Evolutionary conservation across 129 eudicot species (phyloP).

Genomic region (Flaveria trinervia): DNA sequence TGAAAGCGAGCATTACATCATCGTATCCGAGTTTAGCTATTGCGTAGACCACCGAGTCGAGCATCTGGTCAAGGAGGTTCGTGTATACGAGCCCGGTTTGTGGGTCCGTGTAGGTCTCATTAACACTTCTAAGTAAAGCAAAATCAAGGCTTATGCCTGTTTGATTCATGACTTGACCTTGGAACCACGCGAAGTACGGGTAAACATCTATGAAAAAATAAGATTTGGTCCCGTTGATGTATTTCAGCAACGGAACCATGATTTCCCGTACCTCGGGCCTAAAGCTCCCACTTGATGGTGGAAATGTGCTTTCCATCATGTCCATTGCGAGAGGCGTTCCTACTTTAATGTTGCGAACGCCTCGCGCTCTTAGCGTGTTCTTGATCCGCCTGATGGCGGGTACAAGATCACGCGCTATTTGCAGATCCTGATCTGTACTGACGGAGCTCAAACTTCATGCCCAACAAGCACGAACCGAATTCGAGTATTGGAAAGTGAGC

Average conservation of each 20-base stretch:
- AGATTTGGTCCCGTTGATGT: conserved; percentile 52
- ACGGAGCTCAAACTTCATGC: conserved; percentile 60
- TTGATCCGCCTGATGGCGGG: conserved; percentile 67
- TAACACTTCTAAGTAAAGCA: conserved; percentile 50
- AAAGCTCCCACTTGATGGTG: conserved; percentile 65
- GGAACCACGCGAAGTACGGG: conserved; percentile 66
- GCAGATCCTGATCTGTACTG: conserved; percentile 23
- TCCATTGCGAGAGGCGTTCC: conserved; percentile 79
- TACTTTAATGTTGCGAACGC: conserved; percentile 61
- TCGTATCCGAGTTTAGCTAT: conserved; percentile 59
- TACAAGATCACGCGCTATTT: conserved; percentile 52
- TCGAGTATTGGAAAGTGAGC: conserved; percentile 55
- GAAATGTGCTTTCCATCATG: conserved; percentile 51
- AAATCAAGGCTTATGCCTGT: conserved; percentile 48
- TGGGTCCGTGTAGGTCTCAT: conserved; percentile 51
- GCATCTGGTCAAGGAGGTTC: conserved; percentile 80
- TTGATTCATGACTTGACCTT: conserved; percentile 36
- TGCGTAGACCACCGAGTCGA: conserved; percentile 72
- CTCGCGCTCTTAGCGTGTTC: conserved; percentile 38
- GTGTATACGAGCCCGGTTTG: conserved; percentile 51
- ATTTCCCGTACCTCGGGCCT: conserved; percentile 40
- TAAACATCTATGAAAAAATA: conserved; percentile 61
- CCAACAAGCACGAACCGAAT: conserved; percentile 66
- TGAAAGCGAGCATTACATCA: conserved; percentile 42
- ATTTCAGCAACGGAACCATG: conserved; percentile 47